These are phyloP conservation scores for Coriolopsis trogii DNA, from an alignment of 1,284 basidiomycete species.

Conservation along the genomic window DNA sequence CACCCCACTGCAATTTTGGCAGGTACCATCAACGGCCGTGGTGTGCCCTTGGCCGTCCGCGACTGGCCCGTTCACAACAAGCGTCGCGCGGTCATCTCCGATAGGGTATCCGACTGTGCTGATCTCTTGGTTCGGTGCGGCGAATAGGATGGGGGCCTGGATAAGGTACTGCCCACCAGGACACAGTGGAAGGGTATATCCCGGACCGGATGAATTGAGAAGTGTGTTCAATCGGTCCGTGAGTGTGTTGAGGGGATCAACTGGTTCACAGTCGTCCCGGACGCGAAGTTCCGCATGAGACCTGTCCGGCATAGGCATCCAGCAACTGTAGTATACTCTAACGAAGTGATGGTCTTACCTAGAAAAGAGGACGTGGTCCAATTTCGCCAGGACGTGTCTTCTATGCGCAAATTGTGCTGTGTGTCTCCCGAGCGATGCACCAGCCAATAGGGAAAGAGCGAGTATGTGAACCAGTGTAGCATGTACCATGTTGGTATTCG, in stretches of 20 bases:
- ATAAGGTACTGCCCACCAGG: slow-evolving; percentile 63
- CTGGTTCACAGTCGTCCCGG: slow-evolving; percentile 46
- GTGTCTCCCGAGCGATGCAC: not conserved
- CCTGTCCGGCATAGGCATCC: slow-evolving; percentile 5
- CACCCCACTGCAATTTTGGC: slow-evolving; percentile 56
- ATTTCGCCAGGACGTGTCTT: not conserved
- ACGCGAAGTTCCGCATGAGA: slow-evolving; percentile 12
- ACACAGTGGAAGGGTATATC: slow-evolving; percentile 69
- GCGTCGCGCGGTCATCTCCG: slow-evolving; percentile 51
- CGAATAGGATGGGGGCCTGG: slow-evolving; percentile 64
- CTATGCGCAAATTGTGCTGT: not conserved
- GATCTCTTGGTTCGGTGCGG: slow-evolving; percentile 73
- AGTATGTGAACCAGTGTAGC: not conserved
- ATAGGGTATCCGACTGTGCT: slow-evolving; percentile 76
- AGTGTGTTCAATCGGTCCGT: slow-evolving; percentile 70
- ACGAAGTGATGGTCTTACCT: slow-evolving; percentile 5
- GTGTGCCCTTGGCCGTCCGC: slow-evolving; percentile 63
- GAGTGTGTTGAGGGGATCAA: slow-evolving; percentile 64
- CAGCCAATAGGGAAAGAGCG: slow-evolving; percentile 1
- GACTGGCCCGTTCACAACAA: slow-evolving; percentile 60
- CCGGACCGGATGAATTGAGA: slow-evolving; percentile 64
- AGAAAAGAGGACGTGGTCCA: slow-evolving; percentile 6
- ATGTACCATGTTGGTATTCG: not conserved
- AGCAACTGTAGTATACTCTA: not conserved
- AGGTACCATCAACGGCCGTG: slow-evolving; percentile 70